Evolutionary conservation across 805 yeast species (phyloP).

Genomic region (Candida verbasci): DNA sequence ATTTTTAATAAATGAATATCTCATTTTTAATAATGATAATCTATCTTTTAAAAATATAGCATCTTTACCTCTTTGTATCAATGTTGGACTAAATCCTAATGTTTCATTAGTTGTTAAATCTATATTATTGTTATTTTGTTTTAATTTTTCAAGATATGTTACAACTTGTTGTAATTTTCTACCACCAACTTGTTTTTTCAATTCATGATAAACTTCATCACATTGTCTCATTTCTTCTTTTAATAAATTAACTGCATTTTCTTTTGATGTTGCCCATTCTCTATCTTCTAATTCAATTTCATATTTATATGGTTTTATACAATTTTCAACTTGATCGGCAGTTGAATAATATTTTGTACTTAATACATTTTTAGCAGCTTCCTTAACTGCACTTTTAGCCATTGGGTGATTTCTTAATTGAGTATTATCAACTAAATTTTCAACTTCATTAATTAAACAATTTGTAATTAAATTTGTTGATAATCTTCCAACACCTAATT

Average conservation of each 20-base stretch:
- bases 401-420: conserved; percentile 81
- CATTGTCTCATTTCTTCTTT: conserved; percentile 87
- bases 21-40: conserved; percentile 60
- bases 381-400: conserved; percentile 74
- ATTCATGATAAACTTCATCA: conserved; percentile 50
- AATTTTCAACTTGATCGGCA: conserved; percentile 97
- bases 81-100: conserved; percentile 74
- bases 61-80: conserved; percentile 75
- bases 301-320: conserved; percentile 95
- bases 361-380: conserved; percentile 79
- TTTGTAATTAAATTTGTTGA: conserved; percentile 81
- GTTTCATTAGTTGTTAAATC: conserved; percentile 58
- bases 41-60: conserved; percentile 79
- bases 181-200: conserved; percentile 75
- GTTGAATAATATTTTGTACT: conserved; percentile 80
- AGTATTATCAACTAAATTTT: conserved; percentile 66
- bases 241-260: conserved; percentile 66
- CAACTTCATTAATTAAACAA: conserved; percentile 73
- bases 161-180: conserved; percentile 80
- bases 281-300: conserved; percentile 95
- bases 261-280: conserved; percentile 83
- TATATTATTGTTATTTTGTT: conserved; percentile 29
- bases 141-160: conserved; percentile 56
- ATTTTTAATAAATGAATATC: conserved; percentile 67
- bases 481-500: conserved; percentile 88